Evolutionary conservation across 257 asterid species (phyloP).

Genomic region (Nicotiana benthamiana): DNA sequence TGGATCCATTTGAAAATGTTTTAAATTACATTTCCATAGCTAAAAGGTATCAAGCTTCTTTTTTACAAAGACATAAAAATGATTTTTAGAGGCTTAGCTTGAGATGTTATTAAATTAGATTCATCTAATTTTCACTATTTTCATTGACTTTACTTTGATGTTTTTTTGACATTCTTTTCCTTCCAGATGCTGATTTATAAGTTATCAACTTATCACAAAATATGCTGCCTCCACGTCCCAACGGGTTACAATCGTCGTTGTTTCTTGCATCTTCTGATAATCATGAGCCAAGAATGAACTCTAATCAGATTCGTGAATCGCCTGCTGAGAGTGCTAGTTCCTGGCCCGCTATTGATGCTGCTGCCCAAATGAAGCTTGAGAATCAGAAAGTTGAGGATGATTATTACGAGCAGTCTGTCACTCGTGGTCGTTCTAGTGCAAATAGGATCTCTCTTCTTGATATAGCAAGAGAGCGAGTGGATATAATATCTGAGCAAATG

Average conservation of each 20-base stretch:
- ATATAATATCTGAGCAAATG: conserved; percentile 66
- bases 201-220: conserved; percentile 46
- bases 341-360: conserved; percentile 73
- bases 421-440: conserved; percentile 52
- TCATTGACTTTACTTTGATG: not conserved
- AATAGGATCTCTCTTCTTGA: conserved; percentile 70
- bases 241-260: conserved; percentile 64
- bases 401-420: conserved; percentile 66
- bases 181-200: conserved; percentile 11
- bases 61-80: not conserved
- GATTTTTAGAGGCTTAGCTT: not conserved
- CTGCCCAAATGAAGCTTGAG: conserved; percentile 44
- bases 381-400: conserved; percentile 67
- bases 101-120: not conserved
- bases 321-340: conserved; percentile 96
- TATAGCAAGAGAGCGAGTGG: conserved; percentile 74
- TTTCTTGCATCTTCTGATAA: conserved; percentile 58
- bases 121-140: not conserved
- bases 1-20: not conserved
- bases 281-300: conserved; percentile 69
- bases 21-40: not conserved
- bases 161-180: conserved; percentile 44
- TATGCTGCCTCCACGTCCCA: conserved; percentile 91
- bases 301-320: conserved; percentile 68
- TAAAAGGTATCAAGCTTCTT: not conserved